These are phyloP conservation scores for Stylonectria norvegica DNA, from an alignment of 2,329 filamentous ascomycete genomes.

Conservation along the genomic window DNA sequence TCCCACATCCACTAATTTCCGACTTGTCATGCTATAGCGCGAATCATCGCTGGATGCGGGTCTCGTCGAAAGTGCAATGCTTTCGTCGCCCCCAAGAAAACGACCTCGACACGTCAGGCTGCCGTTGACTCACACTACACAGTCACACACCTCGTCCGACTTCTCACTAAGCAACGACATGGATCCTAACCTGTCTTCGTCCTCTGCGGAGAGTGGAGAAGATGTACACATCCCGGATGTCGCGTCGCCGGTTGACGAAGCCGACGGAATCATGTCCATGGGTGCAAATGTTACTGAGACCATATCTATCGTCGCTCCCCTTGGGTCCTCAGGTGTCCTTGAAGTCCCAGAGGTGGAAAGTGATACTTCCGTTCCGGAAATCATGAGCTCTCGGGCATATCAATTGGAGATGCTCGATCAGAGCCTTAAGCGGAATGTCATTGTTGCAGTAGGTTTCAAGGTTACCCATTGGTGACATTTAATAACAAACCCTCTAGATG, in stretches of 20 bases:
- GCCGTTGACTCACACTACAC: slow-evolving; percentile 10
- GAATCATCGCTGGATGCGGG: too few relatives aligned
- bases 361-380: slow-evolving; percentile 9
- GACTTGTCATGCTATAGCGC: too few relatives aligned
- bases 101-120: slow-evolving; percentile 2
- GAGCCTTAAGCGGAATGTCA: slow-evolving; percentile 66
- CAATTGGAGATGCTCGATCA: slow-evolving; percentile 73
- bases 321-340: slow-evolving; percentile 2
- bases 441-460: slow-evolving; percentile 57
- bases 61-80: too few relatives aligned
- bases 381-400: slow-evolving; percentile 56
- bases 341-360: neutral
- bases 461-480: neutral
- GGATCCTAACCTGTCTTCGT: neutral
- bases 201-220: slow-evolving; percentile 3
- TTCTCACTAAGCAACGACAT: slow-evolving; percentile 6
- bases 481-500: too few relatives aligned
- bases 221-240: slow-evolving; percentile 1
- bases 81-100: neutral
- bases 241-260: slow-evolving; percentile 4
- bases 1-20: too few relatives aligned
- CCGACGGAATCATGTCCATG: neutral
- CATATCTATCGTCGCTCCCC: slow-evolving; percentile 5
- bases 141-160: neutral
- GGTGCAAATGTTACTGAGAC: slow-evolving; percentile 15